Base-by-base conservation (phyloP, 2,329 filamentous ascomycete genomes). In the Trichoderma breve region DNA sequence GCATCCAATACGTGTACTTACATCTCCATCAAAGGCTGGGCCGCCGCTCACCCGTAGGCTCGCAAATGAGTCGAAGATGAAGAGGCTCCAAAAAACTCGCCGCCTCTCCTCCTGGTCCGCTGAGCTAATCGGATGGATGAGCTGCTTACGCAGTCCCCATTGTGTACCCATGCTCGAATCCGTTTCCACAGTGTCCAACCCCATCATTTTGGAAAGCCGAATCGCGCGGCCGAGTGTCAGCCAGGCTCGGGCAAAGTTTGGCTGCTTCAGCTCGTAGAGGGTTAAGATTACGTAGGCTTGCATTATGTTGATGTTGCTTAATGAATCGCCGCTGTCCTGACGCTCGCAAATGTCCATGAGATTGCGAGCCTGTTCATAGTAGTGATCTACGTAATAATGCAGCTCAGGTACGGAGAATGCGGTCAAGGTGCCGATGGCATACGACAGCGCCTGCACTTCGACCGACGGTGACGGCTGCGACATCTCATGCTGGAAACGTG, bases 61-160 rank as follows among this genome's bases (percentile, higher is more conserved):
- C 3, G 71, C 55, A 66, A 70, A 72, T 4, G 55, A 43, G 26
- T 78, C 77, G 11, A 74, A 72, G 8, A 78, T 73, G 62, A 74
- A 77, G 6, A 77, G 73, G 21, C 71, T 66, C 77, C 76, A 77
- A 3, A 77, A 66, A 7, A 73, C 71, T 12, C 77, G 72, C 1
- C 77, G 74, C 26, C 71, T 71, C 62, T 77, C 75, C 28, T 78
- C 77, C 62, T 26, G 66, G 15, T 74, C 73, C 4, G 74, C 61
- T 74, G 71, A 73, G 53, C 65, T 63, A 3, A 36, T 63, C 6
- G 66, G 39, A 2, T 53, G 43, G 11, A 24, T 53, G 14, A 62
- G 26, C 9, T 58, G 43, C n/a, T 51, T 68, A n/a, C 30, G 65
- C n/a, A 72, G 8, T 5, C 64, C 70, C 70, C 62, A 61, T 71